Conservation (phyloP, 2,329 filamentous ascomycete species). For the Neofusicoccum cordaticola region DNA sequence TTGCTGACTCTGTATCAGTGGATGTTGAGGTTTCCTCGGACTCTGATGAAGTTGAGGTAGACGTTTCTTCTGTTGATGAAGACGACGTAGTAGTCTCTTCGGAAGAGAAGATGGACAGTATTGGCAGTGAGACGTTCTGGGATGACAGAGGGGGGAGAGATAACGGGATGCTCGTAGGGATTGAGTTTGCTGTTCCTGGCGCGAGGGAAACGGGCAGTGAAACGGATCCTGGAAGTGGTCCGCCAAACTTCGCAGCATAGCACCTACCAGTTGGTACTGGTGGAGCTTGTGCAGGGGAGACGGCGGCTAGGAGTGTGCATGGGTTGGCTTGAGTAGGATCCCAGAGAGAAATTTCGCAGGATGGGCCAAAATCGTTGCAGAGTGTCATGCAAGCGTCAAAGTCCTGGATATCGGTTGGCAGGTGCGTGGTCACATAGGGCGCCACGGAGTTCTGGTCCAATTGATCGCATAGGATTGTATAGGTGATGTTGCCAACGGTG, state of each 20-base stretch:
- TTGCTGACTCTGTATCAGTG: neutral
- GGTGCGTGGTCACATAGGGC: neutral
- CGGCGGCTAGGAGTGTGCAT: neutral
- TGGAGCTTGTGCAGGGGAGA: neutral
- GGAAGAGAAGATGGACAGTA: neutral
- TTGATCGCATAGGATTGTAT: neutral
- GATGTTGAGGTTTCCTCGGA: neutral
- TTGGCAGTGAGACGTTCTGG: no score
- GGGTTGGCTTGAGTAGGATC: neutral
- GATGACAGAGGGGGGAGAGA: no score
- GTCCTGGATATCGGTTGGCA: neutral
- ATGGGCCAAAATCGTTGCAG: neutral
- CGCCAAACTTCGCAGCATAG: neutral
- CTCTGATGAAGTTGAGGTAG: no score
- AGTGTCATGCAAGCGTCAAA: neutral
- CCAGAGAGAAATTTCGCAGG: slow-evolving; percentile 6
- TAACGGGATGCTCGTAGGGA: neutral
- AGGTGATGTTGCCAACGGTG: neutral
- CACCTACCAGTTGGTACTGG: neutral
- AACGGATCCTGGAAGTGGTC: neutral
- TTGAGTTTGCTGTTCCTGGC: neutral
- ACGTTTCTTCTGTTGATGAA: no score
- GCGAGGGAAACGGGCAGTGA: neutral
- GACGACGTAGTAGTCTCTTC: neutral
- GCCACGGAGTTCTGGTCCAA: neutral